Base-by-base conservation (phyloP, 108 stramenopile genomes). In the Cyclotella sp. region DNA sequence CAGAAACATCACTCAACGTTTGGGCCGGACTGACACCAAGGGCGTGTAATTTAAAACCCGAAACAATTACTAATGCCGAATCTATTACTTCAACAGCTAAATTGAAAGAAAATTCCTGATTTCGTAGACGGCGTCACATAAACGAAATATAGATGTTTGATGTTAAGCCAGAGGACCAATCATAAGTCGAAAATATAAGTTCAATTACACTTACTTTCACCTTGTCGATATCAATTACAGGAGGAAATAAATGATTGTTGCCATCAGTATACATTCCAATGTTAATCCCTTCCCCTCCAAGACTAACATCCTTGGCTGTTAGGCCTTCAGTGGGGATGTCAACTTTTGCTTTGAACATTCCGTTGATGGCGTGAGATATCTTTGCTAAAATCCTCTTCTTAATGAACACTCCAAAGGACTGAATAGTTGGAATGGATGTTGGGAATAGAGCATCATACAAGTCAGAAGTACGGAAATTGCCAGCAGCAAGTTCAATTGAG, bases 381-480 rank as follows among this genome's bases (percentile, higher is more conserved):
- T 74, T 40, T 16, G 26, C 40, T 9, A 74, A 9, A 54, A 74
- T 34, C 45, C 9, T 42, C 27, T 60, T 62, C 53, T 74, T 74
- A 9, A 74, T 28, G 10, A 43, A 30, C 27, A 57, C 47, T 63
- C 16, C 55, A 59, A 57, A 59, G 3, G 69, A 57, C 21, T 43
- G 8, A 10, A 59, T 9, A 9, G 58, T 29, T 29, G 28, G 58
- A 9, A 59, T 29, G 27, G 5, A 11, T 4, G 41, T 68, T 10
- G 76, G 76, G 42, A 42, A 77, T 21, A 77, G 43, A 51, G 52
- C 29, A 11, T 77, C 76, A 28, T 16, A 57, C 27, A 77, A 40
- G 28, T 77, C 68, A 42, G 57, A 43, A 19, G 52, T 28, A 15
- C 41, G n/a, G 52, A 59, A 77, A 22, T 40, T 59, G 30, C 68